Percentiles rank a stretch among this genome's conserved stretches.
phyloP scores from a whole-genome alignment of 805 yeast species.

The Metahyphopichia silvanorum region DNA sequence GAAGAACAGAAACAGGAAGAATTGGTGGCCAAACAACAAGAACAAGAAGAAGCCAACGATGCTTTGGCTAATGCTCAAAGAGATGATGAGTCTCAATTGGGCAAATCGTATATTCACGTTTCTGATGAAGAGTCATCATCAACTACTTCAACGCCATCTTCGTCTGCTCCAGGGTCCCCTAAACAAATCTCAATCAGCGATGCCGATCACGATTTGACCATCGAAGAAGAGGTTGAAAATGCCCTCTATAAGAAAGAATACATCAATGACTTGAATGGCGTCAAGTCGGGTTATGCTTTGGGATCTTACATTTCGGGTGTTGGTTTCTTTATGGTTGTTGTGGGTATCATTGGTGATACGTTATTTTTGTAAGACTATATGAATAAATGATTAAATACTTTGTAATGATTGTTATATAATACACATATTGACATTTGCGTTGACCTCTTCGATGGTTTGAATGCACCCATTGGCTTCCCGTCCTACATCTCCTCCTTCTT shows the following conservation, averaged over 20 bases:
- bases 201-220: conserved; percentile 30
- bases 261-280: conserved; percentile 22
- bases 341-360: conserved; percentile 60
- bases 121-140: conserved; percentile 34
- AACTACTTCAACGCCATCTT: conserved; percentile 23
- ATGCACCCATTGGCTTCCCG: conserved; percentile 33
- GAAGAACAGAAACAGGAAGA: neutral
- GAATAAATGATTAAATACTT: neutral
- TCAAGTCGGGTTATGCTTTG: conserved; percentile 35
- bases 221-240: conserved; percentile 41
- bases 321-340: conserved; percentile 46
- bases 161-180: conserved; percentile 26
- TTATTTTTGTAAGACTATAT: conserved; percentile 10
- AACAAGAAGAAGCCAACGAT: neutral
- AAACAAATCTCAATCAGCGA: conserved; percentile 6
- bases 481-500: conserved; percentile 75
- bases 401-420: neutral
- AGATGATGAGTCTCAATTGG: conserved; percentile 16
- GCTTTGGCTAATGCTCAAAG: neutral
- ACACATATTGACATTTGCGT: neutral
- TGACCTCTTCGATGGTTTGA: neutral
- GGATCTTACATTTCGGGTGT: conserved; percentile 42
- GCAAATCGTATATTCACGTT: conserved; percentile 40
- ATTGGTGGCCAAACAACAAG: conserved; percentile 3
- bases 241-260: conserved; percentile 40